Evolutionary conservation across 768 basidiomycete genomes (phyloP), one percentile per base, ranked within the genome.

Genomic region (Mycena rosella): DNA sequence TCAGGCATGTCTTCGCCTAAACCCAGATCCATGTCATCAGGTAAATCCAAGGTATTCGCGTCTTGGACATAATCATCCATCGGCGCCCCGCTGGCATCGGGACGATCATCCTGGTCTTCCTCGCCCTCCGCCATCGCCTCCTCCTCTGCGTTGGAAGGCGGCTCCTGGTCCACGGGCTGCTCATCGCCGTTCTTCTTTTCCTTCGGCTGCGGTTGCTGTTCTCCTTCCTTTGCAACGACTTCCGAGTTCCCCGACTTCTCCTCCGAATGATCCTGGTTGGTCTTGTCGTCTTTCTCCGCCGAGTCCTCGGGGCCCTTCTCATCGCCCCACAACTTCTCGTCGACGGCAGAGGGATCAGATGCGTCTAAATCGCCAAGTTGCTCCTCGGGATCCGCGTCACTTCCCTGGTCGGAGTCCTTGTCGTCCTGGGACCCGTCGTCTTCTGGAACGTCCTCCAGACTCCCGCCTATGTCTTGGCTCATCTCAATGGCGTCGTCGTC

Each of bases 271-370:
- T 93, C 89, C 68, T 92, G 80, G 61, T 89, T 81, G 26, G 85
- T 81, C 75, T 89, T 88, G 51, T 88, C 86, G 49, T 89, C 84
- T 29, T 78, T 78, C n/a, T 83, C 77, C 24, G 85, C 80, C 17
- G 84, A 75, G 55, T 88, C 84, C 29, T 87, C 83, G 5, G 88
- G 84, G 15, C 87, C 87, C 55, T 83, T 78, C 72, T 97, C 92
- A 69, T 96, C 94, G 22, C 93, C 96, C 97, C 98, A 99, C 71
- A 99, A 83, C 81, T 99, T 98, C 81, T 99, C 97, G 75, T 99
- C 97, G 18, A 98, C 87, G 0, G 91, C 90, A 27, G 88, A 85
- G 11, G 94, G 92, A 79, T 98, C 97, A 20, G 87, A 82, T 2
- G 89, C 86, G 79, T 97, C 95, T 34, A 99, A 80, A 55, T 96